Evolutionary conservation across 139 green algal species (phyloP).

Genomic region (Ostreobium quekettii): DNA sequence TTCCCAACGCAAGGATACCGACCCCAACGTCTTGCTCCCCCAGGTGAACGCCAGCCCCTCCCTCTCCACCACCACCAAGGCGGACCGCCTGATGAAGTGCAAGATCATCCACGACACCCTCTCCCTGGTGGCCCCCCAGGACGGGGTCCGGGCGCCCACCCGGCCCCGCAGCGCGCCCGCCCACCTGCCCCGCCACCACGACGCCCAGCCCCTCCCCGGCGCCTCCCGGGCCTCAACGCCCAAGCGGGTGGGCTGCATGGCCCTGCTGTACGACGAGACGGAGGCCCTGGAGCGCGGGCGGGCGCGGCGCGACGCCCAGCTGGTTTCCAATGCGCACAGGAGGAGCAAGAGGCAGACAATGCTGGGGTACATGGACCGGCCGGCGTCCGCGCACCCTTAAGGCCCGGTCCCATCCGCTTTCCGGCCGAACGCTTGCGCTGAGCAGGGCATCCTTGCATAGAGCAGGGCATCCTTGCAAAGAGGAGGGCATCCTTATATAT

Average conservation of each 20-base stretch:
- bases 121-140: neutral
- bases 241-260: neutral
- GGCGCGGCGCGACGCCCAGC: neutral
- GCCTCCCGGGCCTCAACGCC: neutral
- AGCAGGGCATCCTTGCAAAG: too few relatives aligned
- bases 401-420: too few relatives aligned
- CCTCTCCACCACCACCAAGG: neutral
- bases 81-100: neutral
- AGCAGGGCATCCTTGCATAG: too few relatives aligned
- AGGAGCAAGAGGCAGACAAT: constrained; percentile 3
- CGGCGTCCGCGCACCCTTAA: neutral
- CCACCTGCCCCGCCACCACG: neutral
- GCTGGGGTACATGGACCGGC: neutral
- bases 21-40: too few relatives aligned
- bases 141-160: neutral
- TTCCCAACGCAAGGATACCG: too few relatives aligned
- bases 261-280: neutral
- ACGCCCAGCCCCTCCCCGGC: neutral
- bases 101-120: constrained; percentile 2
- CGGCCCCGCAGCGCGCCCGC: neutral
- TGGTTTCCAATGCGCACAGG: neutral
- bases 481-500: too few relatives aligned
- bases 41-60: constrained; percentile 1
- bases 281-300: neutral
- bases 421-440: too few relatives aligned